A percentile compares a stretch with the other conserved stretches of the same genome.
Evolutionary conservation across 768 basidiomycete species (phyloP).

Genomic region (Tylopilus sp.): DNA sequence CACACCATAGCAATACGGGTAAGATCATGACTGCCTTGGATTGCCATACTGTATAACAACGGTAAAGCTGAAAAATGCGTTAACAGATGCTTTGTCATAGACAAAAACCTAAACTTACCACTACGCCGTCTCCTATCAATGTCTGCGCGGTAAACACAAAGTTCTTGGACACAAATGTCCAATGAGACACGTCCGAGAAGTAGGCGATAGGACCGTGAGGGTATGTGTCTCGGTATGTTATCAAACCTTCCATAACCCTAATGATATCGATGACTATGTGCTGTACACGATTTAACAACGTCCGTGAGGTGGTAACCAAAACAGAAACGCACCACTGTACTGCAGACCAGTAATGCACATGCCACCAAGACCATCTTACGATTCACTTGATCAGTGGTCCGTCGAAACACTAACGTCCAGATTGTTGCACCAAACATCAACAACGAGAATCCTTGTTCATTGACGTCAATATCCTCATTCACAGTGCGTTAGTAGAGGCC

Average conservation of each 20-base stretch:
- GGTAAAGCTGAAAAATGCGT: neutral
- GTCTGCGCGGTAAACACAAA: slow-evolving; percentile 16
- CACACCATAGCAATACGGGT: neutral
- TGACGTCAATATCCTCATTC: neutral
- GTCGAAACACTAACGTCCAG: neutral
- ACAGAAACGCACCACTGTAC: neutral
- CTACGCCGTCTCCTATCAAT: slow-evolving; percentile 1
- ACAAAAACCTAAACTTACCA: slow-evolving; percentile 12
- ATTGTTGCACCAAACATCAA: neutral
- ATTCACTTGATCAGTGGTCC: neutral
- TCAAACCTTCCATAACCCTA: neutral
- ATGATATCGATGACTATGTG: neutral
- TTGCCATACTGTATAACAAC: neutral
- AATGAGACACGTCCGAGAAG: neutral
- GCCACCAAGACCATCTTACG: neutral
- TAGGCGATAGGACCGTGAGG: neutral
- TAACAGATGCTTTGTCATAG: neutral
- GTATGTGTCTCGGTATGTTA: neutral
- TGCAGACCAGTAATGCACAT: neutral
- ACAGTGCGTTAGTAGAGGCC: neutral
- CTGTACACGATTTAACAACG: neutral
- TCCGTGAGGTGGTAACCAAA: neutral
- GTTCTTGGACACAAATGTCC: slow-evolving; percentile 18
- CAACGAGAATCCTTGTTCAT: neutral
- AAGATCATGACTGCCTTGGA: neutral